Base-by-base conservation (phyloP, 305 asterid genomes). In the Petunia hybrid region DNA sequence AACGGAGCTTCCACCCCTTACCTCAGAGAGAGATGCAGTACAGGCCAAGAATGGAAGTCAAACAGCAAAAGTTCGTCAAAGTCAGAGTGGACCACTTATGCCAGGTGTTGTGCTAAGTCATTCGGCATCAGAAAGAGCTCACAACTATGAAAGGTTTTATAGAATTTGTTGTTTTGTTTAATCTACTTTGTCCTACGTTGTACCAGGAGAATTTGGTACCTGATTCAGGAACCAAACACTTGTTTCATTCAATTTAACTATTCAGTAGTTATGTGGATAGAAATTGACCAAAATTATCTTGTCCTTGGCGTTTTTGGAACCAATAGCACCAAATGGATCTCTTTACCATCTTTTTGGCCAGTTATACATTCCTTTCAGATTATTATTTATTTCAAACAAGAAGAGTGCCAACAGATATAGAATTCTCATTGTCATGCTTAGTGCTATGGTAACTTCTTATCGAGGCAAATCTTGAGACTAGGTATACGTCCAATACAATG, bases 51-150 rank as follows among this genome's bases (percentile, higher is more conserved):
- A 85, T 82, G 89, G 82, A 87, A 86, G 71, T 85, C 95, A 90
- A 89, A 80, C 88, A 22, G 84, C 82, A 80, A 92, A 88, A 84
- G 83, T 88, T 86, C 96, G 97, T 81, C 95, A 91, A 92, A 92
- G 94, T 81, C 97, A 89, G 85, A 95, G 99, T 85, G 99, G 98
- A 83, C 98, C 99, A n/a, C 98, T 97, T 87, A 87, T 82, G 90
- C 92, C 97, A 74, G 97, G 94, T 71, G 61, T 77, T 65, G 93
- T 91, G 82, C 87, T 90, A 83, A 86, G 91, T 89, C 89, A 91
- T 85, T 90, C 98, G 57, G 82, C 83, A 73, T 83, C 97, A 64
- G 98, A 93, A 85, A 90, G 93, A 90, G 80, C 85, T 12, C 93
- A 88, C 82, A 89, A 82, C 87, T 76, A 82, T 9, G 98, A 97